Percentiles rank a stretch among this genome's conserved stretches.
These are phyloP conservation scores for Parascedosporium putredinis DNA, from an alignment of 2,329 filamentous ascomycete genomes.

Conservation along the genomic window DNA sequence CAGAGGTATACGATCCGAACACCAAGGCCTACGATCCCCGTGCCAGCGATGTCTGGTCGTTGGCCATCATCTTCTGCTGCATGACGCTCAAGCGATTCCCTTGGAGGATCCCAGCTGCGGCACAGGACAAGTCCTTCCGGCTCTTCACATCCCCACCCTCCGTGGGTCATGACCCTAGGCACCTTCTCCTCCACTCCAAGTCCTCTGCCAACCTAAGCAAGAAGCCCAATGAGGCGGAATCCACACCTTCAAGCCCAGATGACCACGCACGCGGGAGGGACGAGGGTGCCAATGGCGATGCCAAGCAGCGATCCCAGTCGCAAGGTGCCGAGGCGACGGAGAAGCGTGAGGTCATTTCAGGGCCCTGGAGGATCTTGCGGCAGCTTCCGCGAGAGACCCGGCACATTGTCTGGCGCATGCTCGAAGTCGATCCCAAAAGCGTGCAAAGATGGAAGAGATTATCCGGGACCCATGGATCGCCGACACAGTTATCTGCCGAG, in stretches of 20 bases:
- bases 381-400: conserved; percentile 81
- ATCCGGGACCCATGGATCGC: conserved; percentile 85
- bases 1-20: conserved; percentile 73
- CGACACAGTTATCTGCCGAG: conserved; percentile 72
- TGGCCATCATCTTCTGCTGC: conserved; percentile 98
- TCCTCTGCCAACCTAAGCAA: conserved; percentile 30
- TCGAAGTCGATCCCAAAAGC: conserved; percentile 77
- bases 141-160: conserved; percentile 82
- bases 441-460: conserved; percentile 79
- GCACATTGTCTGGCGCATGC: conserved; percentile 84
- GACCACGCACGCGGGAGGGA: conserved; percentile 21
- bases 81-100: conserved; percentile 94
- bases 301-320: conserved; percentile 7
- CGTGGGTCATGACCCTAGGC: conserved; percentile 54
- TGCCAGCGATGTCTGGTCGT: conserved; percentile 92
- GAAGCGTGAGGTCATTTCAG: conserved; percentile 73
- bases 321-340: conserved; percentile 20
- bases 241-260: conserved; percentile 26
- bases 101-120: conserved; percentile 87
- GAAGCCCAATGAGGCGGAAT: not conserved
- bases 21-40: conserved; percentile 87
- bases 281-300: not conserved
- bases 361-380: conserved; percentile 81
- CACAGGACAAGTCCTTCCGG: conserved; percentile 81
- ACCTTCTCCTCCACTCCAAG: conserved; percentile 35